Evolutionary conservation across 805 yeast species (phyloP), one percentile per base, ranked within the genome.

Genomic region (Saturnispora quitensis): DNA sequence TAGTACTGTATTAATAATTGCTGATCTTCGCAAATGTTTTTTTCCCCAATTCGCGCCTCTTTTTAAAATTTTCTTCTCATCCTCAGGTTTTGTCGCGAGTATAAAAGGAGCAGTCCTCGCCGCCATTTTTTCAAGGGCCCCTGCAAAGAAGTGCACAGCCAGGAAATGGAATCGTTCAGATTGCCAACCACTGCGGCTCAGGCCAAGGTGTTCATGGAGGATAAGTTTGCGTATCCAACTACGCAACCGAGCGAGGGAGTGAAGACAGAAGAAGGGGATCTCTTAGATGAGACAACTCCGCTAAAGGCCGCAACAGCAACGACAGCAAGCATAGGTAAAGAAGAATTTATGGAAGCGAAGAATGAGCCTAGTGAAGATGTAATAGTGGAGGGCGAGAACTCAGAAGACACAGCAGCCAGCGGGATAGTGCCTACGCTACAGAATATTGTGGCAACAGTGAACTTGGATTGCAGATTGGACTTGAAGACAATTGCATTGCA

Each of bases 371-470:
- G 9, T 33, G 40, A 31, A 7, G 51, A 35, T 8, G 25, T 34
- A 3, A 43, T 28, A 8, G 18, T 48, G 5, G 47, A 48, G 20
- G 35, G 28, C n/a, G 53, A 52, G 40, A 58, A 59, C 46, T 35
- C 46, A 43, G 43, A 25, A 34, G 42, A 35, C 15, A 25, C 36
- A 18, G 56, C 91, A 2, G 84, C 95, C 2, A 87, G 97, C 0
- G 99, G 99, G 43, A 91, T 93, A 50, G 96, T 93, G 7, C 99
- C 99, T 45, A 91, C 98, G 0, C 71, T 85, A 58, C 95, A 88
- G 67, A 93, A 93, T 73, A 93, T 93, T 51, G 99, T 93, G 47
- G 99, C 99, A 35, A 93, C 99, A 0, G 99, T 93, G 54, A 91
- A 93, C 65, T 76, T 93, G 66, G 98, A 93, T 59, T 93, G 99